Conservation (phyloP, 129 eudicot genomes). For the Calendula officinalis region DNA sequence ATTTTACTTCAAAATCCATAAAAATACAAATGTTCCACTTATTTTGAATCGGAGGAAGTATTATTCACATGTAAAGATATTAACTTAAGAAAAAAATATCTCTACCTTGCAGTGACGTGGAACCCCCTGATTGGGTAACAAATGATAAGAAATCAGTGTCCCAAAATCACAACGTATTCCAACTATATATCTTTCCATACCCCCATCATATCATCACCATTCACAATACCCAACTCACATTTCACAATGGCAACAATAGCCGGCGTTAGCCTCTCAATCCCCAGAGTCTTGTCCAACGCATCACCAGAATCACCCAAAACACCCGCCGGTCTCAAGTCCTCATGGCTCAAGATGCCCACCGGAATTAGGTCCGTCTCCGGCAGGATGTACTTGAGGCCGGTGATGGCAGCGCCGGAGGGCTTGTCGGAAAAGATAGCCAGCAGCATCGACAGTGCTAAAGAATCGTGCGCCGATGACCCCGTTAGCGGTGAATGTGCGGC, state of each 20-base stretch:
- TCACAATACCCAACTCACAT: background rate
- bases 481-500: constrained; percentile 85
- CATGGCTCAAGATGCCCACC: constrained; percentile 36
- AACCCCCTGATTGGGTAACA: constrained; percentile 32
- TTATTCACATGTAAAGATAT: constrained; percentile 22
- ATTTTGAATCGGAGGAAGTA: too few species aligned
- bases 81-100: constrained; percentile 10
- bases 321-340: constrained; percentile 1
- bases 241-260: constrained; percentile 52
- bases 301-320: constrained; percentile 35
- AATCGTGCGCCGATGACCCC: constrained; percentile 67
- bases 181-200: constrained; percentile 36
- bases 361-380: constrained; percentile 25
- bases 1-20: too few species aligned
- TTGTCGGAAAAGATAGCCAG: constrained; percentile 67
- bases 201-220: constrained; percentile 1
- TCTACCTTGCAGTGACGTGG: constrained; percentile 34
- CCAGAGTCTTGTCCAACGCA: constrained; percentile 40
- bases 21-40: background rate
- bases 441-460: constrained; percentile 73
- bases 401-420: constrained; percentile 55
- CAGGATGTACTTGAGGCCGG: constrained; percentile 39
- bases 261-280: constrained; percentile 52
- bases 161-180: constrained; percentile 27
- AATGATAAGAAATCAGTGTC: constrained; percentile 61